These are phyloP conservation scores for Scheffersomyces coipomensis DNA, from an alignment of 805 yeast species.

Conservation along the genomic window DNA sequence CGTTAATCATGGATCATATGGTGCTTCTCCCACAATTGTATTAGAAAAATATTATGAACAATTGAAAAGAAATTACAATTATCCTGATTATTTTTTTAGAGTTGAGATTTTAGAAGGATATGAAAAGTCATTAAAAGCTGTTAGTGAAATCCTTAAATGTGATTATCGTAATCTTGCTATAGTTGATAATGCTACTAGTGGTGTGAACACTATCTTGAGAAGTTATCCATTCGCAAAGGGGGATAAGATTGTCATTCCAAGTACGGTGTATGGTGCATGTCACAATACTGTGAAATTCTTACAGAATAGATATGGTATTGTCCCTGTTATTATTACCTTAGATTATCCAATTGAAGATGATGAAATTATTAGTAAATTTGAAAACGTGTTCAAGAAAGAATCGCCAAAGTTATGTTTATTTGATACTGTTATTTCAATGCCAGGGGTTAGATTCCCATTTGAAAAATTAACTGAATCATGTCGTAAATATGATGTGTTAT, in stretches of 20 bases:
- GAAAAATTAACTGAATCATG: slow-evolving; percentile 46
- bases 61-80: slow-evolving; percentile 21
- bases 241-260: slow-evolving; percentile 49
- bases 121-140: slow-evolving; percentile 34
- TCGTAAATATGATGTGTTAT: slow-evolving; percentile 42
- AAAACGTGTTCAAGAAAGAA: slow-evolving; percentile 16
- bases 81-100: slow-evolving; percentile 49
- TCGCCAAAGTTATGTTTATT: slow-evolving; percentile 45
- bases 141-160: slow-evolving; percentile 41
- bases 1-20: slow-evolving; percentile 68
- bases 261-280: slow-evolving; percentile 56
- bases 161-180: slow-evolving; percentile 50
- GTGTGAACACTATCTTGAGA: slow-evolving; percentile 55
- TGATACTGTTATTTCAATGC: slow-evolving; percentile 63
- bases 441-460: slow-evolving; percentile 61
- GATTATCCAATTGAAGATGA: slow-evolving; percentile 45
- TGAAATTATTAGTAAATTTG: slow-evolving; percentile 22
- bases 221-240: slow-evolving; percentile 50
- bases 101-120: slow-evolving; percentile 24
- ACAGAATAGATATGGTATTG: slow-evolving; percentile 24
- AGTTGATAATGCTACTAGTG: slow-evolving; percentile 60
- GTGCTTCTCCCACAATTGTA: slow-evolving; percentile 52
- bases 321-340: slow-evolving; percentile 34
- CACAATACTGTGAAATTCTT: slow-evolving; percentile 48
- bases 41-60: slow-evolving; percentile 31